Conservation (phyloP, 2,329 filamentous ascomycete species). For the Aplosporella prunicola region DNA sequence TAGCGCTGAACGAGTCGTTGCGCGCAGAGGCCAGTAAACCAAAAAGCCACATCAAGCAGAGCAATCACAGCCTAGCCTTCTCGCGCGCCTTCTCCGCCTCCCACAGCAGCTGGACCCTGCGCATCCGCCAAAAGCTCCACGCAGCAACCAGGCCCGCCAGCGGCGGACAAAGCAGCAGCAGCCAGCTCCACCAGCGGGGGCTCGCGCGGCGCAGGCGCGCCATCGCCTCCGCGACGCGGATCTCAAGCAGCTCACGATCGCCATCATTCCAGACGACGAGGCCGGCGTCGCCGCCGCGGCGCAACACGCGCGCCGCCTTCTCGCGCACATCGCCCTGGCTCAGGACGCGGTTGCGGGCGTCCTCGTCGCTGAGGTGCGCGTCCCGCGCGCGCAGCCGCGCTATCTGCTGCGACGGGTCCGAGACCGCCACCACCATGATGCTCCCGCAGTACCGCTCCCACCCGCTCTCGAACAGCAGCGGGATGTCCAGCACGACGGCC, state of each 20-base stretch:
- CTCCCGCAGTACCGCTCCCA: slow-evolving; percentile 80
- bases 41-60: too few species aligned
- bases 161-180: slow-evolving; percentile 60
- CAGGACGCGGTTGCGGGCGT: slow-evolving; percentile 75
- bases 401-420: slow-evolving; percentile 75
- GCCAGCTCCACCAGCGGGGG: slow-evolving; percentile 76
- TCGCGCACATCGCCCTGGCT: slow-evolving; percentile 80
- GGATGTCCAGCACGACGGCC: slow-evolving; percentile 89
- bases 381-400: slow-evolving; percentile 65
- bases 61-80: slow-evolving; percentile 52
- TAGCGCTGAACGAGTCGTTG: slow-evolving; percentile 35
- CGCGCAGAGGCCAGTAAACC: too few species aligned
- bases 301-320: slow-evolving; percentile 69
- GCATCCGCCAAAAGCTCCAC: slow-evolving; percentile 66
- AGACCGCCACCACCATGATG: slow-evolving; percentile 78
- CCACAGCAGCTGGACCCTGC: slow-evolving; percentile 62
- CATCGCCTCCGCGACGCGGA: slow-evolving; percentile 59
- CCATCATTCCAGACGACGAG: slow-evolving; percentile 89
- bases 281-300: slow-evolving; percentile 53
- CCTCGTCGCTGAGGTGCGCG: slow-evolving; percentile 66
- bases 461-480: slow-evolving; percentile 79
- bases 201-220: slow-evolving; percentile 51
- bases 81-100: slow-evolving; percentile 44
- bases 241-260: slow-evolving; percentile 57
- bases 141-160: slow-evolving; percentile 58